Conservation (phyloP, 106 monocot genomes). For the Xerophyta viscosa region DNA sequence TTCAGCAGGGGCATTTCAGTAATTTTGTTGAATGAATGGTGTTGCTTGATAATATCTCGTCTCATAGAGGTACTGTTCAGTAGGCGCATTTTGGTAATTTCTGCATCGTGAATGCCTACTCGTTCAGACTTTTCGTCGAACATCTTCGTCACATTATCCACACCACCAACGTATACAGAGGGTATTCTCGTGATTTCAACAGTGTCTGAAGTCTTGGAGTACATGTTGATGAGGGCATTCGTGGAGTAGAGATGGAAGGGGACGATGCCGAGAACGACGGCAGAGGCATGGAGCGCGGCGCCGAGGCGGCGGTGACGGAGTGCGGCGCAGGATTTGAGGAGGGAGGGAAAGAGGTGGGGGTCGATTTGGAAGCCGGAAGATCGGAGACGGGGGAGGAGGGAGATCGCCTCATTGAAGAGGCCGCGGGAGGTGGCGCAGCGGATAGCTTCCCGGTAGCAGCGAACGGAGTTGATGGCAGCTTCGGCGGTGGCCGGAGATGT, state of each 20-base stretch:
- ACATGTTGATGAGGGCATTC: slow-evolving; percentile 76
- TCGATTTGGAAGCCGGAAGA: slow-evolving; percentile 12
- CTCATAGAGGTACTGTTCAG: too few species aligned
- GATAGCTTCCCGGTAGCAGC: slow-evolving; percentile 40
- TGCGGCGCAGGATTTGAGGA: slow-evolving; percentile 61
- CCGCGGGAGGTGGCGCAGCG: slow-evolving; percentile 40
- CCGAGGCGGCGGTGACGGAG: slow-evolving; percentile 26
- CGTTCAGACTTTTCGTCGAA: not conserved
- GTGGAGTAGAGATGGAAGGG: slow-evolving; percentile 37
- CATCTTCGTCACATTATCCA: too few species aligned
- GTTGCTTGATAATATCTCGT: too few species aligned
- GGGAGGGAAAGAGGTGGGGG: slow-evolving; percentile 42
- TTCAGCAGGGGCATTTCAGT: too few species aligned
- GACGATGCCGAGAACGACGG: slow-evolving; percentile 29
- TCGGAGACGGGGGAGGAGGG: slow-evolving; percentile 41
- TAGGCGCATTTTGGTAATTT: too few species aligned
- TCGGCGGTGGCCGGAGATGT: slow-evolving; percentile 28
- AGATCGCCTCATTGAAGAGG: slow-evolving; percentile 24
- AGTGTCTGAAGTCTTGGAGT: slow-evolving; percentile 28
- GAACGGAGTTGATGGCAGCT: slow-evolving; percentile 23
- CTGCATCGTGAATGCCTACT: too few species aligned
- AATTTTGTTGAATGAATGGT: too few species aligned
- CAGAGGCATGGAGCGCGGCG: slow-evolving; percentile 34
- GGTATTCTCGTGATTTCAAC: too few species aligned
- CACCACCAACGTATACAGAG: too few species aligned